phyloP scores from a whole-genome alignment of 1,139 yeast genomes.

The Zhuliangozyma parablackwelliae region DNA sequence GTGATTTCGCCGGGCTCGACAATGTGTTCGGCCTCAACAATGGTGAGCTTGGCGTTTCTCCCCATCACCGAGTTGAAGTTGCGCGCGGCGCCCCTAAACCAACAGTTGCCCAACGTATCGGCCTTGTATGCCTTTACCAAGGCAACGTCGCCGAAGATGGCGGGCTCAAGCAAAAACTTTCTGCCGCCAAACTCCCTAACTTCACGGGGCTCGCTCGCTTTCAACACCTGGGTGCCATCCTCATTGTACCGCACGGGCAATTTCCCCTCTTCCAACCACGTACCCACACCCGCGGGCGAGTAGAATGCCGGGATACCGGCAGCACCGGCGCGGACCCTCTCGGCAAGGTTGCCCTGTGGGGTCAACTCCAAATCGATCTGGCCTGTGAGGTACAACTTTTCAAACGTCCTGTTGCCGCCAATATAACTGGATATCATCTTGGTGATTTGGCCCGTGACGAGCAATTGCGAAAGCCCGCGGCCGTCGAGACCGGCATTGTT shows the following conservation, averaged over 20 bases:
- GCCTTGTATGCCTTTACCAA: constrained; percentile 45
- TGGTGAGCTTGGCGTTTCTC: constrained; percentile 40
- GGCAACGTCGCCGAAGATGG: constrained; percentile 45
- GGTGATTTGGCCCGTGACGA: constrained; percentile 39
- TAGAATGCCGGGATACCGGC: constrained; percentile 50
- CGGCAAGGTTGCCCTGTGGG: constrained; percentile 51
- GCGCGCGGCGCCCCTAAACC: constrained; percentile 44
- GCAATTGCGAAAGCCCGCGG: constrained; percentile 38
- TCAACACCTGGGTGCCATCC: constrained; percentile 28
- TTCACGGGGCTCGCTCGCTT: constrained; percentile 36
- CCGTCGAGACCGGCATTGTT: constrained; percentile 50
- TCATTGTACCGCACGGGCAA: constrained; percentile 38
- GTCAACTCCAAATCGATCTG: constrained; percentile 42
- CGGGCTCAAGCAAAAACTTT: constrained; percentile 38
- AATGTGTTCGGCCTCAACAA: constrained; percentile 50
- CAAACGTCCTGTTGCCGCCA: constrained; percentile 44
- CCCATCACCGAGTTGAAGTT: constrained; percentile 47
- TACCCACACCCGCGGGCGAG: constrained; percentile 48
- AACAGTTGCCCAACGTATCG: constrained; percentile 44
- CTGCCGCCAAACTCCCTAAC: constrained; percentile 39
- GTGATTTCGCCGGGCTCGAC: constrained; percentile 44
- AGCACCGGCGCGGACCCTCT: constrained; percentile 46
- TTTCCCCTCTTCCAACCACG: constrained; percentile 48
- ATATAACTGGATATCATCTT: constrained; percentile 46
- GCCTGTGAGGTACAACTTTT: constrained; percentile 38